Base-by-base conservation (phyloP, 768 basidiomycete genomes). In the Pleurotus djamor region DNA sequence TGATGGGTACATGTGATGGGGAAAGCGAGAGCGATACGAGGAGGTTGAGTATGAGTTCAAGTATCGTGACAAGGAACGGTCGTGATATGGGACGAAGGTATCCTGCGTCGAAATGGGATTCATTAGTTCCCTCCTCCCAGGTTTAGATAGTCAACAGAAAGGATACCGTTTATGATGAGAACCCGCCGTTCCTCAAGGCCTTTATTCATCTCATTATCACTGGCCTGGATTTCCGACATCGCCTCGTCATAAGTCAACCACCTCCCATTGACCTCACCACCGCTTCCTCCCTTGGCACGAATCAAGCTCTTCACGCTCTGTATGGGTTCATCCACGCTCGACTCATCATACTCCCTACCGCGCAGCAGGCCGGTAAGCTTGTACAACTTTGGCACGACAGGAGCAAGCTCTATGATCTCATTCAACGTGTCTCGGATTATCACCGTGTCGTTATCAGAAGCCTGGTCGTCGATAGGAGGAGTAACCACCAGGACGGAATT, bases 401-500 rank as follows among this genome's bases (percentile, higher is more conserved):
- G 89, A 0, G 84, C 79, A 16, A 94, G 76, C 71, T 99, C 97
- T 51, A 98, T 72, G 50, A 98, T 80, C 65, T 97, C 89, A 64
- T 86, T 88, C 35, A 94, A 74, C 64, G 89, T 87, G 63, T 94
- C 92, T 54, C 88, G 84, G 54, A 97, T 88, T 56, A 89, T 82
- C 8, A 92, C 76, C 1, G 74, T 72, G 48, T 82, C 76, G 21
- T 28, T 28, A 28, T 28, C 21, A 28, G 21, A 28, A 28, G 21
- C 21, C 21, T 28, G 21, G 21, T 28, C 21, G 21, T 3, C 21
- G 21, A 3, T 28, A 3, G 78, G 74, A 14, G 85, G 76, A 2
- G 86, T 86, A 60, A 91, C 78, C 47, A 98, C 82, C 10, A 95
- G 77, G 36, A 96, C 74, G 0, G 94, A 88, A 71, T 98, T 98